Percentiles rank a stretch among this genome's conserved stretches.
Evolutionary conservation across 129 eudicot genomes (phyloP).

Genomic region (Lactuca saligna): DNA sequence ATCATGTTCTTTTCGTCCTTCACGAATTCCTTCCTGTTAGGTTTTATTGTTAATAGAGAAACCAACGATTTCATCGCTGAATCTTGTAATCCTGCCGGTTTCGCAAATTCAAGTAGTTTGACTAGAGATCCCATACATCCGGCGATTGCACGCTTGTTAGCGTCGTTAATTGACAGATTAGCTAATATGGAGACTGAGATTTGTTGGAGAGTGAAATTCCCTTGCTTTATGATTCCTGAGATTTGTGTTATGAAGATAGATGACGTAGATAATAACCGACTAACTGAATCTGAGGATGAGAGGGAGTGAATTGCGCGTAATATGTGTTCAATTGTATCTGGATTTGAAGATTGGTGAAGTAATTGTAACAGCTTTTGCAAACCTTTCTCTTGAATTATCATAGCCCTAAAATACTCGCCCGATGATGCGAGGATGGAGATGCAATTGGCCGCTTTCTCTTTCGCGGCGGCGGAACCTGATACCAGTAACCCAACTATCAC

Average conservation of each 20-base stretch:
- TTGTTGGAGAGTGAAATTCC: constrained; percentile 58
- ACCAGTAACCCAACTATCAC: constrained; percentile 47
- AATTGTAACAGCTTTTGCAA: constrained; percentile 53
- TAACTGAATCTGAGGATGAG: constrained; percentile 48
- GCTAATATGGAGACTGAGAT: constrained; percentile 50
- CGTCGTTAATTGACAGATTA: constrained; percentile 52
- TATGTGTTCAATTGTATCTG: constrained; percentile 60
- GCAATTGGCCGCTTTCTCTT: constrained; percentile 64
- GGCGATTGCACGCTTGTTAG: constrained; percentile 49
- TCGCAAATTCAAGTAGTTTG: constrained; percentile 60
- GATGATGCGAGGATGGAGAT: constrained; percentile 57
- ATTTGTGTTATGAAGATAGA: constrained; percentile 47
- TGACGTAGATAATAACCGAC: constrained; percentile 47
- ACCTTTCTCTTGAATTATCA: constrained; percentile 53
- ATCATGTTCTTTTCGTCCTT: constrained; percentile 79
- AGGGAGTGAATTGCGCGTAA: constrained; percentile 66
- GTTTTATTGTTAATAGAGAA: constrained; percentile 50
- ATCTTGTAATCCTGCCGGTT: constrained; percentile 71
- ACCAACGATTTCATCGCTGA: constrained; percentile 52
- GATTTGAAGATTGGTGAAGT: constrained; percentile 55
- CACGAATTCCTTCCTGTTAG: constrained; percentile 69
- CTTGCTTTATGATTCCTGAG: constrained; percentile 54
- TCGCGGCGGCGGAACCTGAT: constrained; percentile 47
- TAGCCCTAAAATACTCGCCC: constrained; percentile 45
- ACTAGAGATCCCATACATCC: constrained; percentile 73